A percentile compares a stretch with the other conserved stretches of the same genome.
Evolutionary conservation across 163 green algal species (phyloP).

Genomic region (Scenedesmus sp.): DNA sequence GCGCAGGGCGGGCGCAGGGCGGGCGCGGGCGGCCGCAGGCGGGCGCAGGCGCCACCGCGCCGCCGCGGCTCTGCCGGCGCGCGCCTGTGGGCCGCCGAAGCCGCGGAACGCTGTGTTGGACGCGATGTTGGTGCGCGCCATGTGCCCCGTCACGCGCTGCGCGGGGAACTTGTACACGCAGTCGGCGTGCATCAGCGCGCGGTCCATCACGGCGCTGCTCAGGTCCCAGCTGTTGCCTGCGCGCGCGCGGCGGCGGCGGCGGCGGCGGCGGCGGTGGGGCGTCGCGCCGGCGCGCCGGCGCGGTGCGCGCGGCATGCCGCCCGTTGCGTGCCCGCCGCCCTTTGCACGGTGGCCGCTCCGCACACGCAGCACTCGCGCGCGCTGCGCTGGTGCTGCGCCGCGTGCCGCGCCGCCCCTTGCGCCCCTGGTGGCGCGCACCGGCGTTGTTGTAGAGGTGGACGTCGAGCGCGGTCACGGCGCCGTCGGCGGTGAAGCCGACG

Average conservation of each 20-base stretch:
- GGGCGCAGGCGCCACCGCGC: no score
- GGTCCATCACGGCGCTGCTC: constrained; percentile 85
- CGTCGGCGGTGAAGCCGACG: constrained; percentile 78
- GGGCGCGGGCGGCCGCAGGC: not conserved
- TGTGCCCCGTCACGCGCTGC: constrained; percentile 72
- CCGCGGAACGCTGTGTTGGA: constrained; percentile 96
- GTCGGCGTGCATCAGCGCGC: constrained; percentile 91
- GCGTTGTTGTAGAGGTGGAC: constrained; percentile 90
- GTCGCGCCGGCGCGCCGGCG: no score
- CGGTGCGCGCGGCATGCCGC: no score
- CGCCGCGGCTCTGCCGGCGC: no score
- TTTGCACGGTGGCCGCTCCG: no score
- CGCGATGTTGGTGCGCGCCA: constrained; percentile 91
- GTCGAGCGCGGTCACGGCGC: constrained; percentile 81
- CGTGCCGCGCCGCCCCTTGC: not conserved
- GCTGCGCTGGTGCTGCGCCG: not conserved
- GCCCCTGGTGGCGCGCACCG: not conserved
- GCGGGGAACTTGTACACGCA: constrained; percentile 84
- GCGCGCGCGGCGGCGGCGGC: no score
- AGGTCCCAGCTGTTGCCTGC: constrained; percentile 90
- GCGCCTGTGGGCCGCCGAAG: constrained; percentile 92
- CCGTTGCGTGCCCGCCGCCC: no score
- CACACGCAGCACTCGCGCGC: not conserved
- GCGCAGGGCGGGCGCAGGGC: not conserved
- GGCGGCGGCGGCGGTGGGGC: no score